Evolutionary conservation across 2,329 filamentous ascomycete species (phyloP).

Genomic region (Lizonia empirigonia): DNA sequence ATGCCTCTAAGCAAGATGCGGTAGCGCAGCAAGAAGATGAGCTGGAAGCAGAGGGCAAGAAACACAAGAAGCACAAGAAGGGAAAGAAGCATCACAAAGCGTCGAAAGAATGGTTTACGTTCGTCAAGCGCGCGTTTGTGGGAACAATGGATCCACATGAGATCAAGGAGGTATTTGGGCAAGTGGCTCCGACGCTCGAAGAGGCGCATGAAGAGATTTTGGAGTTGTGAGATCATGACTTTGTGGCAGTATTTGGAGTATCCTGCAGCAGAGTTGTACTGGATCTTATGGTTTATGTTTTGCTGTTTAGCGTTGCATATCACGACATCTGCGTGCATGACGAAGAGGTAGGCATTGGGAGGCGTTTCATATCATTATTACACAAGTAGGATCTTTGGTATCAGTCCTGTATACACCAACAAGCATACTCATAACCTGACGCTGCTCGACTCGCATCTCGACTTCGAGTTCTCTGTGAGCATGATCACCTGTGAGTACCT

Average conservation of each 20-base stretch:
- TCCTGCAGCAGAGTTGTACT: not conserved
- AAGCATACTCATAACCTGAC: not conserved
- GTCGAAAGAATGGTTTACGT: slow-evolving; percentile 77
- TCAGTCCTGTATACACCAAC: not conserved
- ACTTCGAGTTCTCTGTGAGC: not conserved
- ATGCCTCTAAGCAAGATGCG: slow-evolving; percentile 31
- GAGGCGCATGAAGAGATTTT: slow-evolving; percentile 22
- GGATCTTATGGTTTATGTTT: not conserved
- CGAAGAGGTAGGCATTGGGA: slow-evolving; percentile 6
- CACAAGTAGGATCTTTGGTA: not conserved
- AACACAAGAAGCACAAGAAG: slow-evolving; percentile 58
- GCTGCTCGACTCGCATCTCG: not conserved
- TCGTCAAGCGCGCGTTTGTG: slow-evolving; percentile 80
- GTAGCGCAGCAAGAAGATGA: slow-evolving; percentile 33
- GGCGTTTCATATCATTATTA: slow-evolving; percentile 4
- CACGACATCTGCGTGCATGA: not conserved
- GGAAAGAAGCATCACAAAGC: slow-evolving; percentile 56
- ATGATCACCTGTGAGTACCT: not conserved
- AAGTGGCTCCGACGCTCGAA: not conserved
- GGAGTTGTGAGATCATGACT: slow-evolving; percentile 22
- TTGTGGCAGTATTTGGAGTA: not conserved
- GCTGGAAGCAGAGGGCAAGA: slow-evolving; percentile 38
- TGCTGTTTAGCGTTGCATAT: slow-evolving; percentile 19
- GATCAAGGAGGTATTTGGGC: slow-evolving; percentile 54
- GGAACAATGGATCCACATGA: slow-evolving; percentile 71